Evolutionary conservation across 176 grass and related monocot genomes (phyloP), one percentile per base, ranked within the genome.

Genomic region (Oryza longistaminata): DNA sequence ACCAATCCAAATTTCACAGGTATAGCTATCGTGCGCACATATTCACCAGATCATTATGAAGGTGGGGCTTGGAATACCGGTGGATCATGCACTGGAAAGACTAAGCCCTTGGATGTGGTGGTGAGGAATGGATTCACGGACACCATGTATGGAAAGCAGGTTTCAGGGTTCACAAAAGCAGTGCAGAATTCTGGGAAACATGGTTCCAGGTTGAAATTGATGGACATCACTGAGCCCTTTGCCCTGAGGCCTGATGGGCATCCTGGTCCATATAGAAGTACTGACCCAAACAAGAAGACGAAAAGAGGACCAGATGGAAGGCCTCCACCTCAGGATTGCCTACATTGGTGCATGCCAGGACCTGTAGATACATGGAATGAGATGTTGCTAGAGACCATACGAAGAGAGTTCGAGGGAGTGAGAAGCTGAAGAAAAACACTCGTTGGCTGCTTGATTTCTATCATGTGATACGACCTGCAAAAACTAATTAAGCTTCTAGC

Each of bases 261-360:
- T 88, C 96, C 96, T 50, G 93, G 96, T 58, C 96, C 96, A 8
- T 98, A 93, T 66, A 95, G 93, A 73, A 98, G 64, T 74, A 83
- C 82, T 40, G 91, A 98, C 46, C 93, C 96, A 50, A 98, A 95
- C 74, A 98, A 98, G 96, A 89, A 93, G 76, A 98, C 93, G 22
- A 85, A 92, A 46, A 88, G 93, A 85, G 96, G 93, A 15, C 93
- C 91, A 13, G 92, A 98, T 64, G 96, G 93, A 74, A 87, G 90
- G 39, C 96, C 96, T 37, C 96, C 91, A 10, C 96, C 96, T 27
- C 93, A 98, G 61, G 96, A 98, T 90, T 98, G 93, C 75, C 71
- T 98, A 43, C 96, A 95, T 66, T 95, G 96, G 96, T 98, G 96
- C 85, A 98, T 98, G 96, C 96, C 96, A 62, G 96, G 96, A 61